Conservation (phyloP, 1,284 basidiomycete species). For the Cerioporus squamosus region DNA sequence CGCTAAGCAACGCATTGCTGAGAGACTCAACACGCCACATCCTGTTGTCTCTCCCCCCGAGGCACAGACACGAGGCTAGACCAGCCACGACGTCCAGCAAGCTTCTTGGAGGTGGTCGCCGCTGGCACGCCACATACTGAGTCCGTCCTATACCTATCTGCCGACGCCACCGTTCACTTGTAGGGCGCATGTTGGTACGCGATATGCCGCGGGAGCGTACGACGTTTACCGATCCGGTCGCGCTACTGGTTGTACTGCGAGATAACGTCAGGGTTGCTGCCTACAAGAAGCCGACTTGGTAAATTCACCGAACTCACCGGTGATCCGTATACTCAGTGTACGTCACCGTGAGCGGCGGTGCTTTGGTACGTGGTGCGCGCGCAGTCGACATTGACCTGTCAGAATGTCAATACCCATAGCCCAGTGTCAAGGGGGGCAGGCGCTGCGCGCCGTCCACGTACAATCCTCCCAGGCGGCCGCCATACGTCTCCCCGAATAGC, state of each 20-base stretch:
- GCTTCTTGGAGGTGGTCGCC: slow-evolving; percentile 3
- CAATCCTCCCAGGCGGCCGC: too few relatives aligned
- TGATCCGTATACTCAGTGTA: not conserved
- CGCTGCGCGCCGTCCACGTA: too few relatives aligned
- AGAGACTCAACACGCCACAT: not conserved
- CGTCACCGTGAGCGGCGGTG: not conserved
- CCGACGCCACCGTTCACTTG: not conserved
- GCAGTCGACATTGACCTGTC: too few relatives aligned
- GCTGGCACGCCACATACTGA: not conserved
- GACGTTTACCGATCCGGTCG: too few relatives aligned
- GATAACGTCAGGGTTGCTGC: not conserved
- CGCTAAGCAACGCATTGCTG: too few relatives aligned
- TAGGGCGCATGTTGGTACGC: not conserved
- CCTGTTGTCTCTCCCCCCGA: not conserved
- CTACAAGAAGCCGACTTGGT: not conserved
- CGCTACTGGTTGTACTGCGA: not conserved
- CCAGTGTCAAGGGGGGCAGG: too few relatives aligned
- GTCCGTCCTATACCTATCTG: not conserved
- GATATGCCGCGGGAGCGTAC: too few relatives aligned
- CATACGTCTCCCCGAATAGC: too few relatives aligned
- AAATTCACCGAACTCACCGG: slow-evolving; percentile 11
- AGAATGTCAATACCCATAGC: too few relatives aligned
- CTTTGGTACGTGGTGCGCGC: too few relatives aligned
- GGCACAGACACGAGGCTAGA: not conserved
- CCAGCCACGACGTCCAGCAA: slow-evolving; percentile 4